Percentiles rank a stretch among this genome's conserved stretches.
phyloP scores from a whole-genome alignment of 176 grass and related monocot species.

The Oryza glumipatula region DNA sequence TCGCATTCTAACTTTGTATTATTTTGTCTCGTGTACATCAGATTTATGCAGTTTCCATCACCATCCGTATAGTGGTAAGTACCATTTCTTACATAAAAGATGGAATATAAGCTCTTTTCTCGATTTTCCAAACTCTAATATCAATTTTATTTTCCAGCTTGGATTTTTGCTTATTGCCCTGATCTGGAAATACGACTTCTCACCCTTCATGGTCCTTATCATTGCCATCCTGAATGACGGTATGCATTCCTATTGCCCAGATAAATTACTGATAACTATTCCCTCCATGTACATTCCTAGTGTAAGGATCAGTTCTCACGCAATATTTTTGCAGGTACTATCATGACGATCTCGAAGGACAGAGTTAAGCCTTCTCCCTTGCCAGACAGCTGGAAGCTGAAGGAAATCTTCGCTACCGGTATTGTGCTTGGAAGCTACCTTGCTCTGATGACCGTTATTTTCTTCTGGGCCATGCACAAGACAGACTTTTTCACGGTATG shows the following conservation, averaged over 20 bases:
- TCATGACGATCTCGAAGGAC: conserved; percentile 99
- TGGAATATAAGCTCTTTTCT: background rate
- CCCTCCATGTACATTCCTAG: background rate
- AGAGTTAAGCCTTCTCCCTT: conserved; percentile 90
- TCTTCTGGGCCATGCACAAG: conserved; percentile 91
- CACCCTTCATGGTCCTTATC: conserved; percentile 98
- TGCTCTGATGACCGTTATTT: conserved; percentile 92
- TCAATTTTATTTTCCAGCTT: conserved; percentile 55
- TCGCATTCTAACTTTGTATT: conserved; percentile 18
- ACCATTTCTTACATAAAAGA: background rate
- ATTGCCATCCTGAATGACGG: conserved; percentile 99
- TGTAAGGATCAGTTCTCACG: conserved; percentile 21
- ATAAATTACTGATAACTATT: background rate
- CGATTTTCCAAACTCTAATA: background rate
- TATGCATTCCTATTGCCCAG: conserved; percentile 34
- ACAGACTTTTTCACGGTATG: conserved; percentile 86
- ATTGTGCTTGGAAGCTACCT: conserved; percentile 84
- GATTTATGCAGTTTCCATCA: conserved; percentile 99
- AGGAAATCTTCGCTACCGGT: conserved; percentile 94
- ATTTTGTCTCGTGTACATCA: conserved; percentile 34
- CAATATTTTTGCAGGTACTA: conserved; percentile 66
- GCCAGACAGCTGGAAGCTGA: conserved; percentile 97
- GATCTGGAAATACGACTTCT: conserved; percentile 96
- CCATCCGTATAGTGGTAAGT: conserved; percentile 97
- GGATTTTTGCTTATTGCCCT: conserved; percentile 95